phyloP scores from a whole-genome alignment of 495 filamentous ascomycete species.

The Aspergillus sparsus region DNA sequence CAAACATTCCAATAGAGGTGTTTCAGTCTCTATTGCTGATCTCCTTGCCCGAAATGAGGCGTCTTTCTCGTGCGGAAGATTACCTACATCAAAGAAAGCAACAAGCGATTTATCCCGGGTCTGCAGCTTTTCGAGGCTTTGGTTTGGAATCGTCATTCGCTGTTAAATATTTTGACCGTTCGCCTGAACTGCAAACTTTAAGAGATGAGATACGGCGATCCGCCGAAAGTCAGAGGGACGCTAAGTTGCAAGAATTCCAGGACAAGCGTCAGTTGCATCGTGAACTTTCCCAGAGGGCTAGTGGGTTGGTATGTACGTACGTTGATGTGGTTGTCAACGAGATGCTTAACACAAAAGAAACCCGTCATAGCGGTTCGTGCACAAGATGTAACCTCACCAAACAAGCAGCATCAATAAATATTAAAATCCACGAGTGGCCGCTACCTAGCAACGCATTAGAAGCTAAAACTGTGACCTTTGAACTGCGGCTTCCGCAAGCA shows the following conservation, averaged over 20 bases:
- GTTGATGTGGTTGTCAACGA: constrained; percentile 7
- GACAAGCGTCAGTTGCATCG: constrained; percentile 35
- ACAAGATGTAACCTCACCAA: constrained; percentile 29
- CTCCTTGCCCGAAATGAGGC: constrained; percentile 46
- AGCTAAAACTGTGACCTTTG: constrained; percentile 57
- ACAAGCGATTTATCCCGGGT: constrained; percentile 17
- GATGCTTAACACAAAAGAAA: constrained; percentile 16
- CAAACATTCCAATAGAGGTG: constrained; percentile 43
- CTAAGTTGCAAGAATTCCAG: constrained; percentile 49
- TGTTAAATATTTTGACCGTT: constrained; percentile 54
- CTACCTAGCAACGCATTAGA: constrained; percentile 41
- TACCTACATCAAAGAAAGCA: constrained; percentile 45
- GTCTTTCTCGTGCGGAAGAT: constrained; percentile 49
- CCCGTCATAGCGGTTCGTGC: constrained; percentile 31
- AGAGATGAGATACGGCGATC: constrained; percentile 44
- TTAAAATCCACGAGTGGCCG: constrained; percentile 63
- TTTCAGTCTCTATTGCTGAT: constrained; percentile 54
- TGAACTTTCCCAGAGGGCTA: constrained; percentile 29
- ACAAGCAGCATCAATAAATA: constrained; percentile 40
- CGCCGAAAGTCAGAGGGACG: constrained; percentile 30
- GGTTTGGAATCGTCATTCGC: constrained; percentile 45
- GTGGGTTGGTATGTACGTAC: constrained; percentile 34
- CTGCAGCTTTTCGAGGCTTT: constrained; percentile 39
- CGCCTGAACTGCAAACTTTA: constrained; percentile 33
- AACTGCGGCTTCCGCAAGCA: constrained; percentile 48